Base-by-base conservation (phyloP, 108 stramenopile genomes). In the Fistulifera pelliculosa region DNA sequence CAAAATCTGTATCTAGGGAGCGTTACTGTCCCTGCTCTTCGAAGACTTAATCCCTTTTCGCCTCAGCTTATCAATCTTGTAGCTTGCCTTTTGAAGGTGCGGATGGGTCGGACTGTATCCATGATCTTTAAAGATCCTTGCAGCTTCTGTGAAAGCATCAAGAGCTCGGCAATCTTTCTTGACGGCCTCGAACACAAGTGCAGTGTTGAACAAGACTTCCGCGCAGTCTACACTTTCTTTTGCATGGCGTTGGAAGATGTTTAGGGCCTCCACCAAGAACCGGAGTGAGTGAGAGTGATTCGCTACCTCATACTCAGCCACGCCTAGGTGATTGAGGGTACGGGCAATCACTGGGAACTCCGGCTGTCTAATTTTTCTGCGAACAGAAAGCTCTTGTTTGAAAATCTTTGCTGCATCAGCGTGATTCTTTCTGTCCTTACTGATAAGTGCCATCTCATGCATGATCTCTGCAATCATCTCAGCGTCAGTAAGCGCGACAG, bases 401-500 rank as follows among this genome's bases (percentile, higher is more conserved):
- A 80, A 70, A 1, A 67, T 71, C 60, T 71, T 69, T 42, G 71
- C 56, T 13, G 78, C 70, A 21, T 75, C 74, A 1, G 43, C 42
- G 14, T 63, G 27, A 39, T 72, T 56, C 42, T 58, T 40, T 19
- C 62, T 69, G 8, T 60, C 61, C 43, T 66, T 65, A 52, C 69
- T 57, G 18, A 75, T 65, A 6, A 80, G 56, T 19, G 68, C 78
- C 51, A 80, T 70, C 52, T 80, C 74, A 45, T 75, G 78, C 74
- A 80, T 73, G 13, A 75, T 66, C 41, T 80, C 74, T 4, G 78
- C 78, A 57, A 80, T 80, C 74, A 66, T 69, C 27, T 64, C 70
- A 7, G 73, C 68, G 54, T 80, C 78, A 42, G 72, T 61, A 50
- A 69, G 72, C 19, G 69, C 61, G 27, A 72, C 69, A 18, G 71